Evolutionary conservation across 2,329 filamentous ascomycete species (phyloP), one percentile per base, ranked within the genome.

Genomic region (Laburnicola sp.): DNA sequence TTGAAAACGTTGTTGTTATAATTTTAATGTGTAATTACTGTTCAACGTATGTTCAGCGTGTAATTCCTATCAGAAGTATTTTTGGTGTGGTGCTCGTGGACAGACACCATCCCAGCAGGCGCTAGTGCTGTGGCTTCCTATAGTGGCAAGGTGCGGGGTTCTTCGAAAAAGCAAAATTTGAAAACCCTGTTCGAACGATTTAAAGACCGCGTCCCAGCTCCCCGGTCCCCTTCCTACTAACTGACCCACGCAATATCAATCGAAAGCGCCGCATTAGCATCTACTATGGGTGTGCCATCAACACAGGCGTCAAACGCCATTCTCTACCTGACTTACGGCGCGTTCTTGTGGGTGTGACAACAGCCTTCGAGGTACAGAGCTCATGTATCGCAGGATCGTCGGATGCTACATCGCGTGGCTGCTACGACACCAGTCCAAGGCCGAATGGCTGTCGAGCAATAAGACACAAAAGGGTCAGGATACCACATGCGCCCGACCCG

Each of bases 251-350:
- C 38, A 25, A n/a, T 26, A 9, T 36, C 4, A 39, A 10, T 32
- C 22, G 9, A 11, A 37, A 34, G 10, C 35, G 25, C 31, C 10
- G 28, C n/a, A 21, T 6, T 22, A 27, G 3, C 10, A 10, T 9
- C 10, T 40, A 57, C 36, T 41, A 94, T 93, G 89, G 87, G 87
- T 21, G 81, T 86, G 60, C 88, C 88, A 51, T 92, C 89, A 1
- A 84, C 79, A 49, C 76, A 82, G 80, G 88, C 88, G 68, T 92
- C 89, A 28, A 91, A 93, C 78, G 88, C 88, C 78, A 79, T 93
- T 70, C 87, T 94, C 69, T 93, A 92, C 69, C 76, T 90, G 46
- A 90, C 87, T 43, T 92, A 91, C 76, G 87, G 82, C 57, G 78
- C 80, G 43, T 94, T 94, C 70, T 76, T 94, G 89, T 93, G 77